Evolutionary conservation across 1,139 yeast species (phyloP), one percentile per base, ranked within the genome.

Genomic region (Geotrichum bryndzae): DNA sequence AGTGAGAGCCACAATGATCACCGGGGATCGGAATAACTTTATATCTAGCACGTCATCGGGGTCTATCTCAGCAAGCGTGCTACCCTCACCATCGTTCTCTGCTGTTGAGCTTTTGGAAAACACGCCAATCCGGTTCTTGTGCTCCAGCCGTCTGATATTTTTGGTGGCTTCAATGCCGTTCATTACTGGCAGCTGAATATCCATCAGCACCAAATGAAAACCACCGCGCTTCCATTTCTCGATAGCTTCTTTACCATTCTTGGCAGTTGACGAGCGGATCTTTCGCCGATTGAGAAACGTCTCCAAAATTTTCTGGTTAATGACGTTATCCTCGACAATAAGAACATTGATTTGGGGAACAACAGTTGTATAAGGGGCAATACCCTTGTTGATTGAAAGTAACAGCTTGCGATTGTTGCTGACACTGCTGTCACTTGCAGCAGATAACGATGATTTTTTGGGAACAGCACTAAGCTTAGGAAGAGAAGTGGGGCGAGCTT

Each of bases 321-420:
- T 92, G 56, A 94, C 88, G 73, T 94, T 94, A 79, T 94, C 99
- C 74, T 94, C 99, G 7, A 95, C 99, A 46, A 94, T 94, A 61
- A 94, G 77, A 2, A 94, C 97, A 51, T 91, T 90, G 59, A 94
- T 87, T 63, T 91, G 90, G 0, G 97, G 97, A 3, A 78, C 64
- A 22, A 62, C 64, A 13, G 62, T 60, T 11, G 64, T 59, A 41
- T 60, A 59, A 15, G 62, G 60, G 4, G 62, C 54, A 33, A 62
- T 56, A 8, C 62, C 62, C 48, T 60, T 60, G 57, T 60, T 60
- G 33, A 60, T 56, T 10, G 62, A 60, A 22, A 60, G 46, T 2
- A 60, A 53, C 50, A 60, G 48, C 29, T 60, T 56, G 23, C 58
- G 58, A 29, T 60, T 60, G 57, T 60, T 60, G 45, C 54, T 46